These are phyloP conservation scores for Nakazawaea pomicola DNA, from an alignment of 805 yeast species.

Conservation along the genomic window DNA sequence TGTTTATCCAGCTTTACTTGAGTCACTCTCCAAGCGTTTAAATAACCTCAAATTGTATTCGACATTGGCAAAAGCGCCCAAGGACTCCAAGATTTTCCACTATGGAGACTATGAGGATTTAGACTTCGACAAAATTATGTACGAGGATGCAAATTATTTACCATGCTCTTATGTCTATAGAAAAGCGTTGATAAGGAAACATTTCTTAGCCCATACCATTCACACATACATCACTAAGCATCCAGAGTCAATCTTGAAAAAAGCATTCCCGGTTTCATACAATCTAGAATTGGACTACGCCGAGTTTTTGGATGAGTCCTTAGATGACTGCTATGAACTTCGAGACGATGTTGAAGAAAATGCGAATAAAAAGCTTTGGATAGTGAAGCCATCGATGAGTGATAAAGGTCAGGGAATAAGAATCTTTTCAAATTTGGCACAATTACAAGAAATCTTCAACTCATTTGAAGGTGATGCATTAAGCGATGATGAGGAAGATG, in stretches of 20 bases:
- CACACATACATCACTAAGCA: slow-evolving; percentile 68
- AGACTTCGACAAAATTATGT: slow-evolving; percentile 61
- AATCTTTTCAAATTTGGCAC: slow-evolving; percentile 70
- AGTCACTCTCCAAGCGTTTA: slow-evolving; percentile 27
- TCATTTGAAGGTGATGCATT: slow-evolving; percentile 74
- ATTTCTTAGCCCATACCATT: slow-evolving; percentile 82
- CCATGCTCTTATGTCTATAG: slow-evolving; percentile 82
- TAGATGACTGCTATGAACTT: slow-evolving; percentile 89
- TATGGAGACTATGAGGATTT: slow-evolving; percentile 89
- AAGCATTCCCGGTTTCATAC: slow-evolving; percentile 69
- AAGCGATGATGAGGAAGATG: slow-evolving; percentile 55
- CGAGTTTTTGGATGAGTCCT: slow-evolving; percentile 88
- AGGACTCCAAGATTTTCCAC: slow-evolving; percentile 47
- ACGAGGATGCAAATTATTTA: slow-evolving; percentile 43
- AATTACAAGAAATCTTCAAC: slow-evolving; percentile 78
- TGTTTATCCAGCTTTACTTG: slow-evolving; percentile 35
- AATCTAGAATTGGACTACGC: slow-evolving; percentile 91
- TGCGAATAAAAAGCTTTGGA: slow-evolving; percentile 57
- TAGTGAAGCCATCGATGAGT: slow-evolving; percentile 93
- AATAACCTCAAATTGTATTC: slow-evolving; percentile 10
- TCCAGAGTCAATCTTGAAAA: slow-evolving; percentile 56
- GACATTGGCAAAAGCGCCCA: slow-evolving; percentile 11
- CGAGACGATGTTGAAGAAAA: slow-evolving; percentile 67
- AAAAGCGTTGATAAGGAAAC: slow-evolving; percentile 88
- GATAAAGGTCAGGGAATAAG: slow-evolving; percentile 96